Base-by-base conservation (phyloP, 2,329 filamentous ascomycete species). In the Magnaporthales sp. region DNA sequence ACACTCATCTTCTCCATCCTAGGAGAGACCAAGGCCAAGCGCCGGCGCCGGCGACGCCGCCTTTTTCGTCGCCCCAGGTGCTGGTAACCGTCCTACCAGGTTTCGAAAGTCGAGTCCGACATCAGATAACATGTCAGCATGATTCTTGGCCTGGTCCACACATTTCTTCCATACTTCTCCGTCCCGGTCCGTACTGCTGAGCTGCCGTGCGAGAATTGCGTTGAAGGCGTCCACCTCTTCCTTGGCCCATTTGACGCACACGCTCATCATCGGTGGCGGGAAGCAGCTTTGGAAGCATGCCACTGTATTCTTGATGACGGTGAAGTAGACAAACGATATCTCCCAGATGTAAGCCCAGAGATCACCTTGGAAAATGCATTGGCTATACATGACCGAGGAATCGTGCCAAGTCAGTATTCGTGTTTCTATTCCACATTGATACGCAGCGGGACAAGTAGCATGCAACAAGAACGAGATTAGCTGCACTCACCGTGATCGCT, bases 181-280 rank as follows among this genome's bases (percentile, higher is more conserved):
- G n/a, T 85, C 88, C 64, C 83, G 84, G 68, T 96, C 90, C 2
- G 95, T 91, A 74, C 91, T 93, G 78, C 92, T 96, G 68, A 99
- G 81, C 78, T 98, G 95, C 68, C 94, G 84, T 46, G 85, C 87
- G 51, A 99, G 81, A 64, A 95, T 88, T 62, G 83, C 84, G 73
- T 97, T 98, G 81, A 98, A 98, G 1, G 88, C 88, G 72, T 97
- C 93, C 1, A 98, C 88, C 75, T 96, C 89, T 72, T 95, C 90
- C 77, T 97, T 98, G n/a, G 93, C 93, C 95, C 95, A 99, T 75
- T 94, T 96, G 72, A 99, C 94, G 72, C 93, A 96, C 0, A 93
- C 93, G 73, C 92, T 96, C 85, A 95, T 96, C 81, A 95, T 92
- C 15, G 88, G 83, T 29, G 91, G 85, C 11, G 93, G 89, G 75